Evolutionary conservation across 163 green algal genomes (phyloP), one percentile per base, ranked within the genome.

Genomic region (Volvox carteri): DNA sequence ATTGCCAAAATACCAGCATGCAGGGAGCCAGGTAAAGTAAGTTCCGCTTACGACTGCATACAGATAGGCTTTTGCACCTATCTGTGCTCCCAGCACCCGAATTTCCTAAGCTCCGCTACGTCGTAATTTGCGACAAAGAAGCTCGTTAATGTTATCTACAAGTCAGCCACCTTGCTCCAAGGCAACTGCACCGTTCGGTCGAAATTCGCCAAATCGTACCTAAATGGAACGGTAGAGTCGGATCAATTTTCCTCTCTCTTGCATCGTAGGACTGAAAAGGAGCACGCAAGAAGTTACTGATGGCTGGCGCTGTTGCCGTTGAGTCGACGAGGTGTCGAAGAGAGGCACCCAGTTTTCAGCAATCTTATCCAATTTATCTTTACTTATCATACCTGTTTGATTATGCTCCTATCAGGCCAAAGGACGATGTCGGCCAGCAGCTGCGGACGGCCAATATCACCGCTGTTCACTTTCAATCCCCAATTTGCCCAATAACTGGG

Each of bases 391-490:
- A 86, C 86, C 67, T 93, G 93, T 89, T 98, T 98, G 75, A 99
- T 98, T 60, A 99, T 99, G 58, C 93, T 97, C 14, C 97, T 90
- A 86, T 97, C 95, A 1, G 96, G 96, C 93, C 94, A 97, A 16
- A 98, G 87, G 1, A 99, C 95, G 19, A 97, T 93, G 76, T 98
- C 96, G 54, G 96, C 95, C 46, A 99, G 92, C 46, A 98, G 94
- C 28, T 96, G 18, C 68, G 48, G 21, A 16, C 39, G 44, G 16
- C 28, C 19, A 6, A 50, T 44, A 46, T n/a, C n/a, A n/a, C n/a
- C n/a, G 44, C 6, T 65, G 54, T 25, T n/a, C 7, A 65, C 54
- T 11, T 30, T 28, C 25, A 72, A 37, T 11, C 19, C 60, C 23
- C 3, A 44, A 75, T 75, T 44, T 44, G 5, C 12, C 30, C 65